Evolutionary conservation across 139 green algal species (phyloP).

Genomic region (Haematococcus lacustris): DNA sequence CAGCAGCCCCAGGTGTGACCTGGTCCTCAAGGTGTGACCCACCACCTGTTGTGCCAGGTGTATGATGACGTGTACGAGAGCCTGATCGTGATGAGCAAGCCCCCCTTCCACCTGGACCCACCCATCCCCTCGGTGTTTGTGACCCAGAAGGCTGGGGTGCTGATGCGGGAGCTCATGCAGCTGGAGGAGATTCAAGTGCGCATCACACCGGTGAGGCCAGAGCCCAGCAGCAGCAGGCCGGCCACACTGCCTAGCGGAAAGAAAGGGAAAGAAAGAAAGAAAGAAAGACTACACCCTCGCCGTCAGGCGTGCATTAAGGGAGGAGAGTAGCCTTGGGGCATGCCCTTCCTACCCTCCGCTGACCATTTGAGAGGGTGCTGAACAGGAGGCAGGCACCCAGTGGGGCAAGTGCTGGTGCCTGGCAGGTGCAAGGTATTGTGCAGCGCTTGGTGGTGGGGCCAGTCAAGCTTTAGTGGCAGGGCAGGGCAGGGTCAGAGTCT

Average conservation of each 20-base stretch:
- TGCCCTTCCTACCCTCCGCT: neutral
- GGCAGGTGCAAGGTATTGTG: no score
- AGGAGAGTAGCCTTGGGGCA: no score
- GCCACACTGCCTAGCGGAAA: neutral
- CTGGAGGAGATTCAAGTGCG: constrained; percentile 22
- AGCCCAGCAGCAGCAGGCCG: neutral
- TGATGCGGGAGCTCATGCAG: constrained; percentile 58
- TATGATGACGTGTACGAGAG: constrained; percentile 60
- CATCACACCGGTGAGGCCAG: constrained; percentile 47
- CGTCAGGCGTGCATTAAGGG: no score
- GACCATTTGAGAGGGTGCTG: neutral
- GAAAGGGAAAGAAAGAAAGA: neutral
- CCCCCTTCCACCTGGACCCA: constrained; percentile 41
- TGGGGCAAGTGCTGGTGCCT: no score
- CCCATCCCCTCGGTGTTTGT: constrained; percentile 76
- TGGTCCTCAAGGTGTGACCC: no score
- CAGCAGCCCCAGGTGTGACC: no score
- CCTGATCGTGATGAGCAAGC: constrained; percentile 78
- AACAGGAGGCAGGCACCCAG: neutral
- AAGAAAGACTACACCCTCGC: neutral
- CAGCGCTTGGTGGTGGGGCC: no score
- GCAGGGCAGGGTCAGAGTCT: no score
- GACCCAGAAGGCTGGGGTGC: constrained; percentile 49
- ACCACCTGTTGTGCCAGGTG: no score
- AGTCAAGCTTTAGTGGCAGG: no score